Evolutionary conservation across 2,329 filamentous ascomycete species (phyloP), one percentile per base, ranked within the genome.

Genomic region (Colletotrichum truncatum): DNA sequence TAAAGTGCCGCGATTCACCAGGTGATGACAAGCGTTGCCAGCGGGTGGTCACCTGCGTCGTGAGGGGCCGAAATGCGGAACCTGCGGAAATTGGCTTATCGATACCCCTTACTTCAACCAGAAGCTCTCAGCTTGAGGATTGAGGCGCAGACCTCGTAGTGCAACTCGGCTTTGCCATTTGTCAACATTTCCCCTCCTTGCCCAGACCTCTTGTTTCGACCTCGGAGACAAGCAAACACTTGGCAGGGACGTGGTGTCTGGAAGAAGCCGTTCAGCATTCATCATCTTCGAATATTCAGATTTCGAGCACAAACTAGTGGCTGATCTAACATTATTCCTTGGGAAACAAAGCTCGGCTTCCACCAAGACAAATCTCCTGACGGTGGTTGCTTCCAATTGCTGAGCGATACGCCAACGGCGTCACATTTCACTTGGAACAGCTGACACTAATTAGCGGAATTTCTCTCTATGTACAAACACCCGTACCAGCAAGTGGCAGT

Each of bases 121-220:
- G 36, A 28, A 34, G 21, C 30, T 16, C 18, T 62, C 62, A 65
- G 57, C 63, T 63, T 23, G 21, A 43, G 28, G n/a, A 62, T 18
- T 36, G 49, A 65, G 57, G 63, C 63, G 63, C 63, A 65, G 62
- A 21, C 43, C 36, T 8, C 52, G 16, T n/a, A 43, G 34, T 25
- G 41, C 62, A n/a, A 39, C 28, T 34, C 34, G 56, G 60, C 53
- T 28, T 53, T n/a, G 11, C 18, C 32, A 25, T 25, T 45, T 25
- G 14, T 16, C 26, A 18, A 12, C 25, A 26, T 11, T 25, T 54
- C 14, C 34, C 41, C 23, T 16, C 46, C n/a, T n/a, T 64, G 32
- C 18, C 38, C 55, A 43, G 32, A 59, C n/a, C 11, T 41, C 18
- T 16, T 39, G 23, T 32, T 54, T 25, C 46, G 41, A 53, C 39